Evolutionary conservation across 208 protist genomes (phyloP), one percentile per base, ranked within the genome.

Genomic region (Trypanosoma mega): DNA sequence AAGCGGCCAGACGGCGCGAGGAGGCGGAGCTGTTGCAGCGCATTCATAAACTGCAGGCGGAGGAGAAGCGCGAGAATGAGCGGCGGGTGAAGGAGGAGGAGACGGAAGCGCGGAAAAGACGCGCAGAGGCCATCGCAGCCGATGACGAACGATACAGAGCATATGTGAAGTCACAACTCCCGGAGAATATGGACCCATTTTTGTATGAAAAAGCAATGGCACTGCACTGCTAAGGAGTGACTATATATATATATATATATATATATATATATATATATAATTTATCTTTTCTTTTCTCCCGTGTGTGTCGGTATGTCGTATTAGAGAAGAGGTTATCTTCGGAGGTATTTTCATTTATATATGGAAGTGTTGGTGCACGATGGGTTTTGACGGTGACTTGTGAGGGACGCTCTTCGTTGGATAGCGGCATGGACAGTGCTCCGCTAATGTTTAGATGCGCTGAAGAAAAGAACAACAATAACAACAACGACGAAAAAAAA

Each of bases 151-250:
- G 62, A 14, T 93, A 82, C 48, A 31, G 47, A 4, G 68, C 63
- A 21, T 93, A 84, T 57, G 78, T 95, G 23, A 68, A 78, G 47
- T 77, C 81, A 0, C 73, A 85, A 49, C 45, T 95, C 30, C 89
- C 89, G 14, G 46, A 44, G 0, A 69, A 91, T 56, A 82, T 91
- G 76, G 54, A 82, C 29, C 60, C 61, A n/a, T 63, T 62, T 41
- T 41, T 92, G 47, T 74, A 71, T 23, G 72, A 66, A 18, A 82
- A 79, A 36, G 87, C 84, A 7, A 74, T 72, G 63, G 36, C 81
- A 44, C 45, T 87, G n/a, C 29, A 56, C 39, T 29, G 5, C 11
- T 68, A 31, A 68, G 2, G 36, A 9, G 23, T 24, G 53, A n/a
- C 34, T 18, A 0, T n/a, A 31, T 36, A 24, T 11, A 54, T 23